Evolutionary conservation across 2,329 filamentous ascomycete species (phyloP).

Genomic region (Diplodia mutila): DNA sequence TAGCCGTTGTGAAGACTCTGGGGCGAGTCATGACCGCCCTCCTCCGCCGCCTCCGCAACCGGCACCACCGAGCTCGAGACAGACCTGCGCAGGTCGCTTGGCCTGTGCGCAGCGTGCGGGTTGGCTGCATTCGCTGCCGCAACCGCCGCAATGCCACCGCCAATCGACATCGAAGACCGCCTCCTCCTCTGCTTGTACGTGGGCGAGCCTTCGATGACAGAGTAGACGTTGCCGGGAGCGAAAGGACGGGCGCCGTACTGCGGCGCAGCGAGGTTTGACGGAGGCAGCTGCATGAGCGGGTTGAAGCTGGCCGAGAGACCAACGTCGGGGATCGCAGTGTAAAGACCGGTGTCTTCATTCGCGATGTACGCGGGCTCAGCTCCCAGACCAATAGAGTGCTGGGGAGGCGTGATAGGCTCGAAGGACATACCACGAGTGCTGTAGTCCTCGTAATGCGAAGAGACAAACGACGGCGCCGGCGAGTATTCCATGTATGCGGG

Average conservation of each 20-base stretch:
- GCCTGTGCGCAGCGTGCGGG: slow-evolving; percentile 69
- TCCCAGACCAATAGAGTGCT: slow-evolving; percentile 79
- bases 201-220: slow-evolving; percentile 94
- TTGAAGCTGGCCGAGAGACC: slow-evolving; percentile 76
- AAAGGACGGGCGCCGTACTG: slow-evolving; percentile 75
- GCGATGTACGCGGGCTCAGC: slow-evolving; percentile 95
- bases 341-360: slow-evolving; percentile 95
- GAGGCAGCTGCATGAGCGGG: slow-evolving; percentile 87
- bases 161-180: slow-evolving; percentile 87
- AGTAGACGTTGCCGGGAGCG: slow-evolving; percentile 83
- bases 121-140: slow-evolving; percentile 55
- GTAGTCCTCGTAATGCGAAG: slow-evolving; percentile 98
- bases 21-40: slow-evolving; percentile 77
- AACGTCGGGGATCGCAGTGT: slow-evolving; percentile 92
- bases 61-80: slow-evolving; percentile 86
- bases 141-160: slow-evolving; percentile 72
- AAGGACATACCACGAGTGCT: slow-evolving; percentile 95
- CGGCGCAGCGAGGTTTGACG: slow-evolving; percentile 78
- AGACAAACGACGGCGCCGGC: slow-evolving; percentile 94
- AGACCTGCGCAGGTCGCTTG: slow-evolving; percentile 88
- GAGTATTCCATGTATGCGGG: slow-evolving; percentile 98
- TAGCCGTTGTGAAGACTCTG: slow-evolving; percentile 71
- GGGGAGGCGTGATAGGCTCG: slow-evolving; percentile 94
- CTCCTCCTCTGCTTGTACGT: slow-evolving; percentile 98
- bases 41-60: slow-evolving; percentile 72